A percentile compares a stretch with the other conserved stretches of the same genome.
Evolutionary conservation across 176 grass and related monocot genomes (phyloP).

Genomic region (Musa schizocarpa): DNA sequence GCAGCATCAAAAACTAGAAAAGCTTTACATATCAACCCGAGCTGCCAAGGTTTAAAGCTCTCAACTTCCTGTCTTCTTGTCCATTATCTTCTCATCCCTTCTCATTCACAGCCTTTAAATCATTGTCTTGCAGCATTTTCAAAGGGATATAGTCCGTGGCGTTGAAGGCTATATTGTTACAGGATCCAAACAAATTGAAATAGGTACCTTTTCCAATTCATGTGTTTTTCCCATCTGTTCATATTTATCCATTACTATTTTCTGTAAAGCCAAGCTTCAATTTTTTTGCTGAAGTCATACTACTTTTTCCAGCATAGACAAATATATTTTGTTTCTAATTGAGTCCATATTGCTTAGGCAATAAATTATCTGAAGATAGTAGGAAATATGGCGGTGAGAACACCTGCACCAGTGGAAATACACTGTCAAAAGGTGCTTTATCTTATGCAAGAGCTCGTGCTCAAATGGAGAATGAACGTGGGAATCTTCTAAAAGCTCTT

Average conservation of each 20-base stretch:
- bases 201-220: slow-evolving; percentile 37
- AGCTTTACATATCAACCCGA: slow-evolving; percentile 86
- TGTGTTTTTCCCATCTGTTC: not conserved
- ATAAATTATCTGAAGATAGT: slow-evolving; percentile 78
- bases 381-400: slow-evolving; percentile 86
- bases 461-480: slow-evolving; percentile 81
- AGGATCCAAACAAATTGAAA: slow-evolving; percentile 93
- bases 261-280: too few species aligned
- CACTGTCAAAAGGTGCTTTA: slow-evolving; percentile 67
- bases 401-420: slow-evolving; percentile 82
- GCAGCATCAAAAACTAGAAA: slow-evolving; percentile 90
- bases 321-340: not conserved
- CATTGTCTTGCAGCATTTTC: slow-evolving; percentile 64
- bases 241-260: not conserved
- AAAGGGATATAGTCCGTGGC: slow-evolving; percentile 91
- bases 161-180: slow-evolving; percentile 96
- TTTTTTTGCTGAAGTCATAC: too few species aligned
- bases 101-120: not conserved
- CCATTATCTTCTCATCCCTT: slow-evolving; percentile 1
- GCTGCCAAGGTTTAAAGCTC: slow-evolving; percentile 54
- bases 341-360: slow-evolving; percentile 29
- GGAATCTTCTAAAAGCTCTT: slow-evolving; percentile 72
- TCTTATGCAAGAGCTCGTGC: slow-evolving; percentile 61
- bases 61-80: slow-evolving; percentile 7
- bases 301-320: too few species aligned